These are phyloP conservation scores for Selaginella tamariscina DNA, from an alignment of 75 land plant species.

Conservation along the genomic window DNA sequence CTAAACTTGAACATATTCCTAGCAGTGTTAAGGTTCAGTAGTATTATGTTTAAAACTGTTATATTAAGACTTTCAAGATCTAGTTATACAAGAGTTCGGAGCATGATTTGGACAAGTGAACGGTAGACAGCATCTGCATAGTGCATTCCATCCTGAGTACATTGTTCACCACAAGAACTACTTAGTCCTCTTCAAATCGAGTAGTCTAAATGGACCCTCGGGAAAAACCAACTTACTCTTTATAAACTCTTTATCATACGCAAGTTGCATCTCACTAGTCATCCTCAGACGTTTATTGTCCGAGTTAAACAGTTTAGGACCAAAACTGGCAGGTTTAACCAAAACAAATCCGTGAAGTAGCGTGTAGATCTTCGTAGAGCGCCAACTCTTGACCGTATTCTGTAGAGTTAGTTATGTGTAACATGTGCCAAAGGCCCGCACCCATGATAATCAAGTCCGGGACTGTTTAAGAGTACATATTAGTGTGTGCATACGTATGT, in stretches of 20 bases:
- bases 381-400: constrained; percentile 37
- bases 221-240: constrained; percentile 37
- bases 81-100: constrained; percentile 15
- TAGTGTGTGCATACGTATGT: background rate
- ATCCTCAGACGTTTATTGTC: constrained; percentile 55
- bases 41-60: too few species aligned
- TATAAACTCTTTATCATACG: constrained; percentile 34
- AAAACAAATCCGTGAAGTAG: constrained; percentile 84
- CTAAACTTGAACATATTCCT: too few species aligned
- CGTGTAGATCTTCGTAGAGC: constrained; percentile 4
- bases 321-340: constrained; percentile 72
- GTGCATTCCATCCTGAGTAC: constrained; percentile 88
- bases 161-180: constrained; percentile 42
- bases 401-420: constrained; percentile 47
- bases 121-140: constrained; percentile 56
- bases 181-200: constrained; percentile 52
- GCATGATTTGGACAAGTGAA: constrained; percentile 71
- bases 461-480: constrained; percentile 6
- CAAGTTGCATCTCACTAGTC: constrained; percentile 24
- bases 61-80: too few species aligned
- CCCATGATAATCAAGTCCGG: constrained; percentile 81
- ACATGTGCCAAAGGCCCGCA: constrained; percentile 91
- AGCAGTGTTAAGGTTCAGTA: too few species aligned
- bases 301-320: constrained; percentile 52
- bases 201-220: constrained; percentile 49